Evolutionary conservation across 2,329 filamentous ascomycete genomes (phyloP).

Genomic region (Fusarium multiceps): DNA sequence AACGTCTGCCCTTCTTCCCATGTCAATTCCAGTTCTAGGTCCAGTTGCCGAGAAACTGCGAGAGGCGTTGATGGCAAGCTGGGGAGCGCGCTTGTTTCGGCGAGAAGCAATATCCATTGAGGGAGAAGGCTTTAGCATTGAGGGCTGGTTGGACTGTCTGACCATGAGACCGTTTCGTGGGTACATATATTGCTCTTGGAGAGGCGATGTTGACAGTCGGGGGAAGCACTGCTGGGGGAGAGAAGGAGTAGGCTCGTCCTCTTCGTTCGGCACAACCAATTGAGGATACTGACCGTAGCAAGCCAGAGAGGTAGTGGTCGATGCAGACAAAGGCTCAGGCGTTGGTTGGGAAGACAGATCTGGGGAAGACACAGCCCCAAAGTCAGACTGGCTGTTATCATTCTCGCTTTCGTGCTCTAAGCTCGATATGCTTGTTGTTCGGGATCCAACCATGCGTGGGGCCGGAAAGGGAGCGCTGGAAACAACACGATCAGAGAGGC

Average conservation of each 20-base stretch:
- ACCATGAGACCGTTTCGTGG: conserved; percentile 30
- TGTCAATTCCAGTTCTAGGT: conserved; percentile 62
- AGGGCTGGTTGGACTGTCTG: conserved; percentile 29
- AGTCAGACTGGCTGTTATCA: conserved; percentile 44
- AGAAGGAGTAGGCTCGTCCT: conserved; percentile 40
- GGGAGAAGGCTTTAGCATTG: conserved; percentile 60
- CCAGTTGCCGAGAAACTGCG: conserved; percentile 57
- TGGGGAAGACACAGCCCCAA: conserved; percentile 39
- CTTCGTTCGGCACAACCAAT: conserved; percentile 39
- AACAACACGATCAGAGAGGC: conserved; percentile 53
- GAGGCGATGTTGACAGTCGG: conserved; percentile 33
- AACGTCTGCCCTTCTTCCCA: conserved; percentile 57
- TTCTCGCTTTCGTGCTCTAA: conserved; percentile 46
- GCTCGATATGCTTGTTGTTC: conserved; percentile 25
- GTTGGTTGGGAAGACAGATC: conserved; percentile 34
- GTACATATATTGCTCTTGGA: conserved; percentile 37
- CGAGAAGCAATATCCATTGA: conserved; percentile 66
- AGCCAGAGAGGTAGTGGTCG: conserved; percentile 20
- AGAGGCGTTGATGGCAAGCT: conserved; percentile 59
- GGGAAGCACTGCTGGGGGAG: conserved; percentile 41
- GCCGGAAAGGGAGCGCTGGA: conserved; percentile 56
- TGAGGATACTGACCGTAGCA: conserved; percentile 41
- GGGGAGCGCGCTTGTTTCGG: conserved; percentile 58
- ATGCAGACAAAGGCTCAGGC: conserved; percentile 33
- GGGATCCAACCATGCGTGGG: conserved; percentile 33